phyloP scores from a whole-genome alignment of 192 early-diverging fungal species.

The Entomortierella chlamydospora region DNA sequence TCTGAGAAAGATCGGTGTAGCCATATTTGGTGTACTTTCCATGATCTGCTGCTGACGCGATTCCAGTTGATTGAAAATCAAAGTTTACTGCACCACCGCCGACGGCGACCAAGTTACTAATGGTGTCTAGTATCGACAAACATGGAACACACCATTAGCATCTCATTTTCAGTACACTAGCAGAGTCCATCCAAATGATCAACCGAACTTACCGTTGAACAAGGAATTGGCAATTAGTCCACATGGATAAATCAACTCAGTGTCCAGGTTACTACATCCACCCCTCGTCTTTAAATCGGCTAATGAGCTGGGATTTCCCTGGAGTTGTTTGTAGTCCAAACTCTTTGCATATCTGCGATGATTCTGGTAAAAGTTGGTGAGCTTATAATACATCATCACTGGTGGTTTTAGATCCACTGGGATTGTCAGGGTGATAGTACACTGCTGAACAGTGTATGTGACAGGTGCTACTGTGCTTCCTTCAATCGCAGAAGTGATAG shows the following conservation, averaged over 20 bases:
- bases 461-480: background rate
- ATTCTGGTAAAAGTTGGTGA: conserved; percentile 99
- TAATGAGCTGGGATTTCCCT: conserved; percentile 64
- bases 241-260: conserved; percentile 87
- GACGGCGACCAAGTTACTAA: conserved; percentile 19
- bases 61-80: conserved; percentile 69
- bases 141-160: background rate
- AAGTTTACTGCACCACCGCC: conserved; percentile 46
- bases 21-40: conserved; percentile 68
- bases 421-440: conserved; percentile 76
- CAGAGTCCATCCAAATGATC: background rate
- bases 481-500: background rate
- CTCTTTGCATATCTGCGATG: conserved; percentile 96
- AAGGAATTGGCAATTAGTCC: conserved; percentile 98
- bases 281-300: conserved; percentile 50
- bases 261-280: conserved; percentile 74
- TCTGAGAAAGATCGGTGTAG: conserved; percentile 62
- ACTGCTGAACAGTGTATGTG: conserved; percentile 55
- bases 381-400: conserved; percentile 92
- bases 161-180: background rate
- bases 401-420: conserved; percentile 77
- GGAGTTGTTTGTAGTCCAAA: conserved; percentile 86
- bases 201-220: conserved; percentile 77
- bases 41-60: conserved; percentile 89
- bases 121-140: conserved; percentile 25